Evolutionary conservation across 257 asterid species (phyloP).

Genomic region (Eustoma russellianum): DNA sequence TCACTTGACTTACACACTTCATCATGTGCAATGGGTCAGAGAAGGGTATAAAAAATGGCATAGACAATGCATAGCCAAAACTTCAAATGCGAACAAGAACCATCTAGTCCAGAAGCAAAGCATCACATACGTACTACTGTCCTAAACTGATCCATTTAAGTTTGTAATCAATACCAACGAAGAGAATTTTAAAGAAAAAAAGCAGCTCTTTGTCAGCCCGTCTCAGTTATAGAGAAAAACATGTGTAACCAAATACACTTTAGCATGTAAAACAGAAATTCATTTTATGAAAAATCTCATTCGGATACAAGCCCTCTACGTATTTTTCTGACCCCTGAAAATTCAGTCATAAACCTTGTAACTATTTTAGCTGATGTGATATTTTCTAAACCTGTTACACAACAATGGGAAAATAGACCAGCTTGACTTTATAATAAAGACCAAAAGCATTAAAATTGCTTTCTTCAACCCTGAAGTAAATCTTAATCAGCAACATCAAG

Average conservation of each 20-base stretch:
- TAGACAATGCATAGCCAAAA: not conserved
- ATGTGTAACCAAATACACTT: not conserved
- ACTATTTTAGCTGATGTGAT: no score
- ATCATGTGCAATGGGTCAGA: no score
- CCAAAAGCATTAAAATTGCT: no score
- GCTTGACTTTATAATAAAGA: no score
- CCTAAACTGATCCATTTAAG: not conserved
- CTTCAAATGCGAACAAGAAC: not conserved
- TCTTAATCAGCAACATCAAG: no score
- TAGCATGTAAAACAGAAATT: constrained; percentile 4
- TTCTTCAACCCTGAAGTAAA: no score
- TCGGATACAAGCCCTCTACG: constrained; percentile 5
- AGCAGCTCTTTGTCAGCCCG: not conserved
- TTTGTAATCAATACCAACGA: no score
- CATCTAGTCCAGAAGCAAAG: not conserved
- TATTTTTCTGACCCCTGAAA: no score
- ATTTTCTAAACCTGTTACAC: no score
- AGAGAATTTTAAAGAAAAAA: not conserved
- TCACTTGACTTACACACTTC: no score
- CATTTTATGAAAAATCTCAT: not conserved
- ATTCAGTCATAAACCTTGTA: not conserved
- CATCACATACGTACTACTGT: not conserved
- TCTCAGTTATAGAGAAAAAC: not conserved
- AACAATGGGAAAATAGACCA: no score
- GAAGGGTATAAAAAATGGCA: not conserved